phyloP scores from a whole-genome alignment of 192 early-diverging fungal genomes.

The Backusella mclennaniae region DNA sequence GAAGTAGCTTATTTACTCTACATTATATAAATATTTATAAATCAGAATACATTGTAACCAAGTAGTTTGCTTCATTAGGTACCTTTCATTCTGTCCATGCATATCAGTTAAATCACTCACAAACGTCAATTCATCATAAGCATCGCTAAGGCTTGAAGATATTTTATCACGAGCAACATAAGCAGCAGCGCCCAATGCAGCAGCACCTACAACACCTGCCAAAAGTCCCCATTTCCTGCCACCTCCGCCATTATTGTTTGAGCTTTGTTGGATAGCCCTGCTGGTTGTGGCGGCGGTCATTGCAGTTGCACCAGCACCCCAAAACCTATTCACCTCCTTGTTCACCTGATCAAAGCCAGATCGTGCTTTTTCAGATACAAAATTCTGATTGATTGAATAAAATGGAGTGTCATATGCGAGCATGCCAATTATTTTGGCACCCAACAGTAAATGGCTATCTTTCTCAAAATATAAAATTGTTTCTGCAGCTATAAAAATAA shows the following conservation, averaged over 20 bases:
- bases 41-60: background rate
- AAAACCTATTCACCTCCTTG: constrained; percentile 25
- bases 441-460: constrained; percentile 1
- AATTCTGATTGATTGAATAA: constrained; percentile 45
- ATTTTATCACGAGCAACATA: constrained; percentile 39
- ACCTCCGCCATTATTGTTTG: background rate
- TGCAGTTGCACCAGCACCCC: background rate
- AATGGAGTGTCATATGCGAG: constrained; percentile 58
- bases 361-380: constrained; percentile 38
- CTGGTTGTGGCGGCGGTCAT: background rate
- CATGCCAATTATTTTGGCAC: constrained; percentile 44
- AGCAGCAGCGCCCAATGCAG: constrained; percentile 40
- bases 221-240: constrained; percentile 41
- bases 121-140: constrained; percentile 49
- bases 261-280: background rate
- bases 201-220: constrained; percentile 41
- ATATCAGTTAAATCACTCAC: constrained; percentile 46
- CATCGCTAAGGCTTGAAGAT: constrained; percentile 28
- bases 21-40: background rate
- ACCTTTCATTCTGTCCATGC: constrained; percentile 42
- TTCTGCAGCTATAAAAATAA: constrained; percentile 46
- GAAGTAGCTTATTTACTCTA: constrained; percentile 26
- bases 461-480: constrained; percentile 36
- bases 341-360: constrained; percentile 34
- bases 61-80: background rate